Conservation (phyloP, 1,139 yeast species). For the Suhomyces anneliseae region DNA sequence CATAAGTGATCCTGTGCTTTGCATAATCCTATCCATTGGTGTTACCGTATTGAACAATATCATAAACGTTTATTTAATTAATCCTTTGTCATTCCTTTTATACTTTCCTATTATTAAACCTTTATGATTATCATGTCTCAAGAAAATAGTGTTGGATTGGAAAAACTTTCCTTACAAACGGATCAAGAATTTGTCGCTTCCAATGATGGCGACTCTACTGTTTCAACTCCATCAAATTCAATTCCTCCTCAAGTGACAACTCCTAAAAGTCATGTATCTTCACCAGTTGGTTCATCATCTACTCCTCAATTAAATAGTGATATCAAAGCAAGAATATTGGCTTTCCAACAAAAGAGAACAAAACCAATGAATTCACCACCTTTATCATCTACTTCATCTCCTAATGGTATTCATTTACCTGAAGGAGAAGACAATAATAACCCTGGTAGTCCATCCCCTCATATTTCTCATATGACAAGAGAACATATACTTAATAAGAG, state of each 20-base stretch:
- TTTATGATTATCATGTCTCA: constrained; percentile 3
- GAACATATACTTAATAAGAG: constrained; percentile 6
- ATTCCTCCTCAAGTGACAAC: neutral
- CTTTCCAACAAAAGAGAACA: constrained; percentile 68
- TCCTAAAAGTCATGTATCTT: constrained; percentile 8
- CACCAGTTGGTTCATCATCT: constrained; percentile 7
- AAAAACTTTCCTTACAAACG: constrained; percentile 3
- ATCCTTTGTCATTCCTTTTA: neutral
- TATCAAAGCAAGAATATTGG: constrained; percentile 72
- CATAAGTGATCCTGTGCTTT: neutral
- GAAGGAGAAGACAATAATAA: constrained; percentile 1
- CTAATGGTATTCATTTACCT: constrained; percentile 1
- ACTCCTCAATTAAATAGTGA: constrained; percentile 53
- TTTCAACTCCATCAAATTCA: neutral
- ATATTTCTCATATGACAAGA: neutral
- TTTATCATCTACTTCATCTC: constrained; percentile 18
- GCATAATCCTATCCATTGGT: too few relatives aligned
- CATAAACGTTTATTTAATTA: neutral
- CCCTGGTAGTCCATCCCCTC: neutral
- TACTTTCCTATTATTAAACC: neutral
- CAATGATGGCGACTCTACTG: neutral
- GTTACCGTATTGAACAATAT: too few relatives aligned
- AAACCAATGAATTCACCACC: constrained; percentile 27
- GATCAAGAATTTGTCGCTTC: neutral
- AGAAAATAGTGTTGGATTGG: constrained; percentile 2